Evolutionary conservation across 2,329 filamentous ascomycete species (phyloP), one percentile per base, ranked within the genome.

Genomic region (Gnomoniopsis smithogilvyi): DNA sequence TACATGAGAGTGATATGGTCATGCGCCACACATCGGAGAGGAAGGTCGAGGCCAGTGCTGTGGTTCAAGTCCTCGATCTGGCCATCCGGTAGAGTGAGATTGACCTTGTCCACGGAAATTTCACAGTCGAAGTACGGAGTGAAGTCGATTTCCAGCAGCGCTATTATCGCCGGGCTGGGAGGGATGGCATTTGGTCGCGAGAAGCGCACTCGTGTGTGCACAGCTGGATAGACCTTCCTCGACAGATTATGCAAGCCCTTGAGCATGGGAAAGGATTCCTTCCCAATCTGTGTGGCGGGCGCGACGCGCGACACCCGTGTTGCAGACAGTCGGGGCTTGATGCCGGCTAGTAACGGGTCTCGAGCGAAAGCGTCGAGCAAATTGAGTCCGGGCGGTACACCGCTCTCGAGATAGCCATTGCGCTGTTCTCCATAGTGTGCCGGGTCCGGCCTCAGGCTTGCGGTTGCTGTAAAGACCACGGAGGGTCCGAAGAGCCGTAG

Each of bases 1-100:
- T 92, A 94, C 55, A 93, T 76, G 65, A 92, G 86, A 1, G 88
- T 90, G 62, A 91, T 76, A 70, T 92, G 89, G 68, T 94, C 90
- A 65, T 89, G 87, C 17, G 89, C 84, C 15, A 85, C 85, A 68
- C 87, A 88, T 46, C 78, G 77, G 26, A 88, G 74, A 4, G 86
- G 83, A 21, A 88, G 74, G n/a, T 67, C 62, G 62, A 84, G 71
- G 26, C 78, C 80, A 2, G 78, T 74, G 48, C 78, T 71, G 41
- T 73, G 72, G 62, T 82, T 84, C 15, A 89, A 78, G 59, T 84
- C 77, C 57, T 86, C 80, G 19, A 89, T 80, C 15, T 72, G 73
- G 50, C 85, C 86, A 24, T 85, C 83, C 34, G 76, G 73, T 15
- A 91, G 76, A 1, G 76, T 72, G 30, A 92, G 74, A 1, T 77